phyloP scores from a whole-genome alignment of 768 basidiomycete genomes.

The Dioszegia aurantiaca region DNA sequence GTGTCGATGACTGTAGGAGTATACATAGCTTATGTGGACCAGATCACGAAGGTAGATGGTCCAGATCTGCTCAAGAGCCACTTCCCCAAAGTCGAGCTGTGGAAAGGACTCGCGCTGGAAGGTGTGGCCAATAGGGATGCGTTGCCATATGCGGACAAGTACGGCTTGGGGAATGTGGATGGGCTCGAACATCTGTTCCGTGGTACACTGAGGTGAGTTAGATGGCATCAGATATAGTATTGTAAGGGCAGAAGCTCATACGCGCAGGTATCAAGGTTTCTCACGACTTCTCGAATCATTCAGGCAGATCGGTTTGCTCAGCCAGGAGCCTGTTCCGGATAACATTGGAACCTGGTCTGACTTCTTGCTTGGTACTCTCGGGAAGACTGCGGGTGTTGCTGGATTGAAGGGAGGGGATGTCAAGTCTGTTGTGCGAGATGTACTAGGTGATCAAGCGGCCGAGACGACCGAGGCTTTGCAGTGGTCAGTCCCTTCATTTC shows the following conservation, averaged over 20 bases:
- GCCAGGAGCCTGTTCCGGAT: slow-evolving; percentile 52
- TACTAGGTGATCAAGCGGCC: slow-evolving; percentile 17
- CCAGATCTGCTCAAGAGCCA: slow-evolving; percentile 59
- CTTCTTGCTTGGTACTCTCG: slow-evolving; percentile 48
- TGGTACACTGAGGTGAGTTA: slow-evolving; percentile 71
- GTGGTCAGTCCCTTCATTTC: slow-evolving; percentile 23
- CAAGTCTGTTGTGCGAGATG: slow-evolving; percentile 17
- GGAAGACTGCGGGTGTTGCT: slow-evolving; percentile 6
- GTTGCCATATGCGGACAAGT: slow-evolving; percentile 65
- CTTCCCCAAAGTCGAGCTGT: slow-evolving; percentile 69
- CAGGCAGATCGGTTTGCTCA: slow-evolving; percentile 67
- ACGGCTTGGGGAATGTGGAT: slow-evolving; percentile 58
- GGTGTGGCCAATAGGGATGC: slow-evolving; percentile 85
- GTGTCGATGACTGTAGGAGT: background rate
- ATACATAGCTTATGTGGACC: no score
- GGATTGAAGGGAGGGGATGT: slow-evolving; percentile 20
- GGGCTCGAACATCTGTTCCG: slow-evolving; percentile 67
- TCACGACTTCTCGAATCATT: slow-evolving; percentile 70
- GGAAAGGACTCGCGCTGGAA: slow-evolving; percentile 65
- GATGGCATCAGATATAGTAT: background rate
- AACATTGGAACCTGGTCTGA: slow-evolving; percentile 54
- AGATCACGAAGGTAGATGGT: slow-evolving; percentile 59
- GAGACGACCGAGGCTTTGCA: slow-evolving; percentile 38
- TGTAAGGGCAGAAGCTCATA: background rate
- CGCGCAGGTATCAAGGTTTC: slow-evolving; percentile 76